Conservation (phyloP, 768 basidiomycete genomes). For the Collybia nuda region DNA sequence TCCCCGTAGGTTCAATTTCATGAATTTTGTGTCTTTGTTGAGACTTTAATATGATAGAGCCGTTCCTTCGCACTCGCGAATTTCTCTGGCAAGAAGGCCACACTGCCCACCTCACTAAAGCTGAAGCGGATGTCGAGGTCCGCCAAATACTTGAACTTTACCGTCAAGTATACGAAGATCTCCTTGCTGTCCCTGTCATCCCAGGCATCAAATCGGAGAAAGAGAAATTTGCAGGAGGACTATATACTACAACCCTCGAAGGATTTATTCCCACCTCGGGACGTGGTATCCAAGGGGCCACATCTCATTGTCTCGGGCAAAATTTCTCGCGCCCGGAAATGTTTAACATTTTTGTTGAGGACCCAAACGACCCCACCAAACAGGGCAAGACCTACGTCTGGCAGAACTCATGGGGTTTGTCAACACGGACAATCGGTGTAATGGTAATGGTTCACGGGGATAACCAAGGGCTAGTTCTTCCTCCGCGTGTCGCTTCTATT, state of each 20-base stretch:
- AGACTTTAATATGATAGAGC: constrained; percentile 50
- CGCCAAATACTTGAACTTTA: constrained; percentile 94
- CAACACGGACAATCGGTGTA: constrained; percentile 94
- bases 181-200: constrained; percentile 96
- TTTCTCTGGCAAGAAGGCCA: constrained; percentile 99
- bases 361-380: constrained; percentile 73
- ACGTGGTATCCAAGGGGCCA: constrained; percentile 96
- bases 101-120: constrained; percentile 88
- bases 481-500: constrained; percentile 92
- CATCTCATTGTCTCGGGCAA: constrained; percentile 96
- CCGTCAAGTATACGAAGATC: constrained; percentile 92
- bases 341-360: constrained; percentile 98
- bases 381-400: constrained; percentile 81
- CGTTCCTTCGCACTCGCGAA: constrained; percentile 98
- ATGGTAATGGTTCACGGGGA: constrained; percentile 99
- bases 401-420: constrained; percentile 99
- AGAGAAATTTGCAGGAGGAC: constrained; percentile 97
- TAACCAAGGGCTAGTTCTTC: constrained; percentile 94
- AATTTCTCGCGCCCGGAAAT: constrained; percentile 96
- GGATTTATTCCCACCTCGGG: constrained; percentile 98
- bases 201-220: constrained; percentile 98
- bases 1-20: constrained; percentile 62
- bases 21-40: background rate
- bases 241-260: constrained; percentile 98
- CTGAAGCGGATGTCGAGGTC: constrained; percentile 91